A percentile compares a stretch with the other conserved stretches of the same genome.
phyloP scores from a whole-genome alignment of 1,284 basidiomycete genomes.

The Sphaerobolus stellatus region DNA sequence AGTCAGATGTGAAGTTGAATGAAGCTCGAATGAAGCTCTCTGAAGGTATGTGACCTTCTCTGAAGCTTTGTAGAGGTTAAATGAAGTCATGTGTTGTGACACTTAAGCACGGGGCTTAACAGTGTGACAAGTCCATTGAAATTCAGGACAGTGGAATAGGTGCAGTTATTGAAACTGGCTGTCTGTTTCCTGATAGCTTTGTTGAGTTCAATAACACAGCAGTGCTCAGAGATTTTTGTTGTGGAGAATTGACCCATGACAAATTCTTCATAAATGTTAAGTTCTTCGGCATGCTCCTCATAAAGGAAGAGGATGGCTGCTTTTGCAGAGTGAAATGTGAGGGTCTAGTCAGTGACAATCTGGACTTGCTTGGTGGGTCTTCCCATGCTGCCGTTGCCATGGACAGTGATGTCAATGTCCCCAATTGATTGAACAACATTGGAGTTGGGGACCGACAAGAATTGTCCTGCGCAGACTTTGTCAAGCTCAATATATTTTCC shows the following conservation, averaged over 20 bases:
- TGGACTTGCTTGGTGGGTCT: background rate
- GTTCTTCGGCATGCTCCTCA: slow-evolving; percentile 27
- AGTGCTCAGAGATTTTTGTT: slow-evolving; percentile 4
- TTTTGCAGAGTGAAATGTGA: background rate
- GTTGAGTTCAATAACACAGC: slow-evolving; percentile 30
- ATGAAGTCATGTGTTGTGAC: too few species aligned
- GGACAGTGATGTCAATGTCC: slow-evolving; percentile 4
- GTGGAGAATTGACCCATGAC: slow-evolving; percentile 27
- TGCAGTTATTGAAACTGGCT: slow-evolving; percentile 18
- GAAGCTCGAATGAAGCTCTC: too few species aligned
- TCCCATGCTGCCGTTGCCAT: background rate
- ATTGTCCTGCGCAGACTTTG: slow-evolving; percentile 21
- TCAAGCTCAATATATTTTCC: slow-evolving; percentile 26
- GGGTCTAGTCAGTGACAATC: background rate
- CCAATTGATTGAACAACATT: slow-evolving; percentile 21
- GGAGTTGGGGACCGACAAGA: slow-evolving; percentile 17
- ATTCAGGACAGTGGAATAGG: slow-evolving; percentile 22
- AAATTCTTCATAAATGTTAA: slow-evolving; percentile 24
- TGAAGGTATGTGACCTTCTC: too few species aligned
- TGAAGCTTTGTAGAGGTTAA: too few species aligned
- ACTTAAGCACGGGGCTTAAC: too few species aligned
- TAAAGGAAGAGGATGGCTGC: slow-evolving; percentile 27
- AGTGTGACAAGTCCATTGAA: background rate
- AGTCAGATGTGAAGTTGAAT: too few species aligned
- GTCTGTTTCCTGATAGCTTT: too few species aligned